Evolutionary conservation across 2,329 filamentous ascomycete species (phyloP).

Genomic region (Arthroderma sp.): DNA sequence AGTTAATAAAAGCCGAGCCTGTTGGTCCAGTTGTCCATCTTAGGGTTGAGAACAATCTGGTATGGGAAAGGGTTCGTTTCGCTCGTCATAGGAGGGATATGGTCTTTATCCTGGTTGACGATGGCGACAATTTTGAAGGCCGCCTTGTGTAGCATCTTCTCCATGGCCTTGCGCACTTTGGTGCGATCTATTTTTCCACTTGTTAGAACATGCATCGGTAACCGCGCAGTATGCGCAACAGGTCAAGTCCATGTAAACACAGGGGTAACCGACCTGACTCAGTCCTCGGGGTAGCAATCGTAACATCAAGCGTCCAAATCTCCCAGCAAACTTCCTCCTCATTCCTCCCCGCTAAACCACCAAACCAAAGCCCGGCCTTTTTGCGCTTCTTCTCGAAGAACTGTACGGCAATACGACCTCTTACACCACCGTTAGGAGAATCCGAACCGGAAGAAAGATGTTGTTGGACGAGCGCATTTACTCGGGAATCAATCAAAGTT

Average conservation of each 20-base stretch:
- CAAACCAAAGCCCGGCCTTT: constrained; percentile 61
- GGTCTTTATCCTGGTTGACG: constrained; percentile 80
- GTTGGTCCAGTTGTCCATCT: constrained; percentile 63
- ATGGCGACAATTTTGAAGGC: constrained; percentile 81
- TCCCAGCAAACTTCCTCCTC: constrained; percentile 98
- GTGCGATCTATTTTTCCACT: constrained; percentile 51
- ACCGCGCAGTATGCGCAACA: background rate
- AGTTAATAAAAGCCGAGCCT: constrained; percentile 61
- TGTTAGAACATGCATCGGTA: background rate
- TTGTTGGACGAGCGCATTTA: constrained; percentile 64
- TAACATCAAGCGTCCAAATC: constrained; percentile 85
- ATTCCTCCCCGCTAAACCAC: constrained; percentile 36
- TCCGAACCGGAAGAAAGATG: constrained; percentile 50
- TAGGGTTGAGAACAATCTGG: constrained; percentile 78
- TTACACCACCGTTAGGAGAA: constrained; percentile 43
- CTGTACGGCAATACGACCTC: constrained; percentile 71
- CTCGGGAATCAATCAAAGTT: constrained; percentile 82
- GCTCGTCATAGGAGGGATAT: constrained; percentile 90
- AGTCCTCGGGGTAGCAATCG: constrained; percentile 77
- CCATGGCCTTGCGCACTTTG: constrained; percentile 83
- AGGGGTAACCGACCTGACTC: constrained; percentile 56
- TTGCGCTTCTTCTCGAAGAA: constrained; percentile 88
- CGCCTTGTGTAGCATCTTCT: constrained; percentile 72
- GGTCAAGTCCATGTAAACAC: background rate
- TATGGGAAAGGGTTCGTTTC: constrained; percentile 91